Percentiles rank a stretch among this genome's conserved stretches.
These are phyloP conservation scores for Polytolypa hystricis DNA, from an alignment of 2,329 filamentous ascomycete genomes.

Conservation along the genomic window DNA sequence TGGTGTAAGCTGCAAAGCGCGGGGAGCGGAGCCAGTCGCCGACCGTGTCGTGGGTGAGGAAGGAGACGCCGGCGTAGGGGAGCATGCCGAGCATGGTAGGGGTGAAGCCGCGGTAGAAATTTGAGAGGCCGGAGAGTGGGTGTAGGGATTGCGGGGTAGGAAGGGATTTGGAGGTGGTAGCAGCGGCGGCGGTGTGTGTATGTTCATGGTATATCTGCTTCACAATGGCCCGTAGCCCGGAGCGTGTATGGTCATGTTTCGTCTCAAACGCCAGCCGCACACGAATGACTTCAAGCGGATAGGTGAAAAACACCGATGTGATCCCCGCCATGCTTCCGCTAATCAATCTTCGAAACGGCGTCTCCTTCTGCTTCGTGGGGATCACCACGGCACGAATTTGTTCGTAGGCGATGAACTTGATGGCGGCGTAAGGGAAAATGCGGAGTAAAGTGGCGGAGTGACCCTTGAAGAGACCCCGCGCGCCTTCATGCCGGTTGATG, in stretches of 20 bases:
- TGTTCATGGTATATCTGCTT: constrained; percentile 77
- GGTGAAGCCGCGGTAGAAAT: constrained; percentile 92
- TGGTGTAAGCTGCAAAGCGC: constrained; percentile 59
- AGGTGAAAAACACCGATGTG: constrained; percentile 90
- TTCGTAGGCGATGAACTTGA: constrained; percentile 97
- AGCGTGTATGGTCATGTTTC: constrained; percentile 56
- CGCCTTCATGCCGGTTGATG: constrained; percentile 67
- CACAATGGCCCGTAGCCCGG: constrained; percentile 65
- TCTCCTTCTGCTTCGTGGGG: constrained; percentile 60
- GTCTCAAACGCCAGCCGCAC: constrained; percentile 95
- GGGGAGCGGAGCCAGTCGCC: constrained; percentile 71
- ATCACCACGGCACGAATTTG: constrained; percentile 80
- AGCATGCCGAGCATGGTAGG: constrained; percentile 91
- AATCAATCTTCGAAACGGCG: constrained; percentile 54
- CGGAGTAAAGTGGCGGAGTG: constrained; percentile 88
- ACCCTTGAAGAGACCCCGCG: constrained; percentile 72
- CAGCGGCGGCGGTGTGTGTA: constrained; percentile 21
- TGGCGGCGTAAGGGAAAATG: constrained; percentile 94
- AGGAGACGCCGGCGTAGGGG: constrained; percentile 90
- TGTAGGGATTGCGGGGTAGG: constrained; percentile 40
- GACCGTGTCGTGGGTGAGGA: constrained; percentile 85
- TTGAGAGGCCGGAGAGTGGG: constrained; percentile 60
- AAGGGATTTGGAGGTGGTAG: constrained; percentile 25
- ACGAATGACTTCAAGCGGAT: constrained; percentile 83
- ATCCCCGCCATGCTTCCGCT: constrained; percentile 51